A percentile compares a stretch with the other conserved stretches of the same genome.
Evolutionary conservation across 345 rosid species (phyloP).

Genomic region (Pugionium dolabratum): DNA sequence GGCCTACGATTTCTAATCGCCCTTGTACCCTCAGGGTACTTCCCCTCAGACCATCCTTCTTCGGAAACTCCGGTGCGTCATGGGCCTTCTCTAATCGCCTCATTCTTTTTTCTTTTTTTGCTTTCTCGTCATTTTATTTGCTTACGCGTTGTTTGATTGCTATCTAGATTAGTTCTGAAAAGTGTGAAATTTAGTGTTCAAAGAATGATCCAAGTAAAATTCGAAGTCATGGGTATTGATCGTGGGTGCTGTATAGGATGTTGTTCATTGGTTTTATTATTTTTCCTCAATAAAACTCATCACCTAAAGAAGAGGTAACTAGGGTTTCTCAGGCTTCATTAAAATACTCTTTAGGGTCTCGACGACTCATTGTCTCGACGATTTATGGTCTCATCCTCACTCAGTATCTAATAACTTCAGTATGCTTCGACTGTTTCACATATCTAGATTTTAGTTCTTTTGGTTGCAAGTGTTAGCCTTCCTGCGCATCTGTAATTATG

Average conservation of each 20-base stretch:
- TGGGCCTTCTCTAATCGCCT: neutral
- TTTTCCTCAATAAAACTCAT: neutral
- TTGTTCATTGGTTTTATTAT: neutral
- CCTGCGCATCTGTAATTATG: too few relatives aligned
- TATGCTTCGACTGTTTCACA: neutral
- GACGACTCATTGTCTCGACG: neutral
- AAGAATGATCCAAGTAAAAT: constrained; percentile 8
- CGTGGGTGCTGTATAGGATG: neutral
- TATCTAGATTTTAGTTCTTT: too few relatives aligned
- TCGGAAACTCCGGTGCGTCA: constrained; percentile 37
- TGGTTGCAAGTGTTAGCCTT: too few relatives aligned
- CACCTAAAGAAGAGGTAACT: neutral
- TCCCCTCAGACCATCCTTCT: constrained; percentile 46
- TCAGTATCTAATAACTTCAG: neutral
- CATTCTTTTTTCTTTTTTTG: neutral
- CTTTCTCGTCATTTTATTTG: constrained; percentile 2
- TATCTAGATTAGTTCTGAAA: neutral
- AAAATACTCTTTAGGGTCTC: neutral
- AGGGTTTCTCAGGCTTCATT: neutral
- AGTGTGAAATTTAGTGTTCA: constrained; percentile 10
- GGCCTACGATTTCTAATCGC: constrained; percentile 30
- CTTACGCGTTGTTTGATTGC: constrained; percentile 4
- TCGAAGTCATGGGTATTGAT: neutral
- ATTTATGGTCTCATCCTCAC: neutral
- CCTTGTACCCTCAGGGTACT: constrained; percentile 29